phyloP scores from a whole-genome alignment of 164 flowering plant species.

The Stephania cephalantha region DNA sequence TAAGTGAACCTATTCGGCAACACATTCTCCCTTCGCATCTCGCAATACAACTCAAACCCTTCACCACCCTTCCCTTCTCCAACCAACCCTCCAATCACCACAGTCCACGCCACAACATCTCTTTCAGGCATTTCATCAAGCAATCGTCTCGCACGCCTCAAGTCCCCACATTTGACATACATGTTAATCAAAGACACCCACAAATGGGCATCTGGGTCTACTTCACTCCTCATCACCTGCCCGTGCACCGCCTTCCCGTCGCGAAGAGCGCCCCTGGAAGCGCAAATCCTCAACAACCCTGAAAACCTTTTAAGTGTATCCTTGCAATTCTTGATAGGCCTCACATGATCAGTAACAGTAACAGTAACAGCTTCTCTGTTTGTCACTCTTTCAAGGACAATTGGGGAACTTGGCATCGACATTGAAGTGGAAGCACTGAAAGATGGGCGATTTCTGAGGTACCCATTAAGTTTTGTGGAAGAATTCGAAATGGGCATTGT shows the following conservation, averaged over 20 bases:
- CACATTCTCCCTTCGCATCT: conserved; percentile 36
- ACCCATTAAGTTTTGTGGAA: not conserved
- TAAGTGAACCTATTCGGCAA: conserved; percentile 41
- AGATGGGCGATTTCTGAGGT: not conserved
- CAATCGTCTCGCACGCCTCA: not conserved
- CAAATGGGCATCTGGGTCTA: conserved; percentile 39
- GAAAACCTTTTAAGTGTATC: conserved; percentile 25
- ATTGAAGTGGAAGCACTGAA: not conserved
- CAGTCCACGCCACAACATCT: conserved; percentile 51
- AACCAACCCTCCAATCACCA: conserved; percentile 22
- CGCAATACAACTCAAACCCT: conserved; percentile 27
- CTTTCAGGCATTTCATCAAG: conserved; percentile 10
- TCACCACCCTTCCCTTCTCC: conserved; percentile 31
- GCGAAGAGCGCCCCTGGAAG: conserved; percentile 14
- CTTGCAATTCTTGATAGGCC: not conserved
- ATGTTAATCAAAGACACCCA: conserved; percentile 41
- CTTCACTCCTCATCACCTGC: conserved; percentile 24
- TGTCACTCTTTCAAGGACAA: not conserved
- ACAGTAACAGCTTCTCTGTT: not conserved
- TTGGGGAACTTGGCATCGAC: not conserved
- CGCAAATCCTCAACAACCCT: conserved; percentile 21
- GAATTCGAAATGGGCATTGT: not conserved
- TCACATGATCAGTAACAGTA: not conserved
- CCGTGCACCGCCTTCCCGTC: conserved; percentile 41
- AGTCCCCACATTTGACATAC: conserved; percentile 37